Conservation (phyloP, 2,329 filamentous ascomycete species). For the Thielaviopsis musarum region DNA sequence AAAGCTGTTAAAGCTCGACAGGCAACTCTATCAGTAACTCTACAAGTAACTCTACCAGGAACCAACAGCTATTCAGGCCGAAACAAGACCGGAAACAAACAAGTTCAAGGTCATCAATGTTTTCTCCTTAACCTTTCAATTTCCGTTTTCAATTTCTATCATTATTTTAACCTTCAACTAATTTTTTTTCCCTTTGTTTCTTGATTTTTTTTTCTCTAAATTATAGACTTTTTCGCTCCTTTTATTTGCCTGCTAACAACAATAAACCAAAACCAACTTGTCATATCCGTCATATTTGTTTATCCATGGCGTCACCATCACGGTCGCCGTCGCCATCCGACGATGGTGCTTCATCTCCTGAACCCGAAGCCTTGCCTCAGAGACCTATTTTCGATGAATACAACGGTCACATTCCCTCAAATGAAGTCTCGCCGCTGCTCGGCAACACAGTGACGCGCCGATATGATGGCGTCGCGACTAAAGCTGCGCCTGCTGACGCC, state of each 20-base stretch:
- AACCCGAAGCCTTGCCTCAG: not conserved
- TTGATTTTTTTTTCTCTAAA: not conserved
- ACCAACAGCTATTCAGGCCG: not conserved
- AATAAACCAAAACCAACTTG: not conserved
- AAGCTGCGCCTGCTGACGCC: constrained; percentile 13
- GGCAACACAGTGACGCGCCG: constrained; percentile 21
- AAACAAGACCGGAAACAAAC: not conserved
- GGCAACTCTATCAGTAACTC: not conserved
- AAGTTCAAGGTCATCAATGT: not conserved
- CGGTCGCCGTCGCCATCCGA: constrained; percentile 2
- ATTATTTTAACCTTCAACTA: no score
- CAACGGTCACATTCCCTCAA: constrained; percentile 15
- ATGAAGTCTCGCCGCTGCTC: constrained; percentile 38
- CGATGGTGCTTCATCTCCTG: constrained; percentile 2
- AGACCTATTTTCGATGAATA: constrained; percentile 16
- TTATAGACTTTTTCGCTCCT: not conserved
- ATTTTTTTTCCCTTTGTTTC: no score
- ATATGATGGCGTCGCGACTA: constrained; percentile 24
- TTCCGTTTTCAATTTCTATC: not conserved
- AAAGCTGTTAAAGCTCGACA: not conserved
- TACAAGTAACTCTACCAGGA: not conserved
- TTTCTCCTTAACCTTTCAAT: not conserved
- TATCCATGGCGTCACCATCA: constrained; percentile 5
- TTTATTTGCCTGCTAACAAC: not conserved
- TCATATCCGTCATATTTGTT: not conserved